Evolutionary conservation across 208 protist genomes (phyloP), one percentile per base, ranked within the genome.

Genomic region (Spongospora subterranea): DNA sequence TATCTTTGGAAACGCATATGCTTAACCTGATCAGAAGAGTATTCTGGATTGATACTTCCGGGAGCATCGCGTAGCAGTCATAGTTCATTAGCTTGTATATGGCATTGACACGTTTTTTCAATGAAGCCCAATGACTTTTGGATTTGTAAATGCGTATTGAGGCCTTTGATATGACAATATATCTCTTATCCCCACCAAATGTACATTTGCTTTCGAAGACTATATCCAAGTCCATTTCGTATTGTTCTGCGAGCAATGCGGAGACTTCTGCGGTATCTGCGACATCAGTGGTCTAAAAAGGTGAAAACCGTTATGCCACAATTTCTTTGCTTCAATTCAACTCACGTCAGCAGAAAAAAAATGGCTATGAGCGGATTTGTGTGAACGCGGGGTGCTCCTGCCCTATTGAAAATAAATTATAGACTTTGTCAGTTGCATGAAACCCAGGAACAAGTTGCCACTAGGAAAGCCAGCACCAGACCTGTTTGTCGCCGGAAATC

Each of bases 61-160:
- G 71, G 13, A 82, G 11, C 71, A 82, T 82, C 6, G 71, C 71
- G n/a, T 35, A 35, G 71, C 71, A 39, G n/a, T 82, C 71, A n/a
- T 82, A 35, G n/a, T 40, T 82, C 71, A 43, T 35, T 6, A 82
- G n/a, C 35, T 6, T 39, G 17, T 20, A 20, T 43, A 39, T 13
- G n/a, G 71, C 17, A 6, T 6, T 20, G 6, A 13, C 6, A 20
- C n/a, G 6, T 35, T 82, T 82, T 24, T 60, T 60, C 13, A 24
- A 60, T 29, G 13, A 29, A 35, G 6, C 35, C 71, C 71, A 45
- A 43, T 82, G 35, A 6, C 35, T 82, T 43, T 82, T 82, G 71
- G 71, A 35, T 43, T 82, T 82, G 40, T 82, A 82, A n/a, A 82
- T 6, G 6, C 71, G 40, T 6, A 82, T 35, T 6, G 71, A 82